Base-by-base conservation (phyloP, 23 red algal species). In the Gracilaria vermiculophylla region DNA sequence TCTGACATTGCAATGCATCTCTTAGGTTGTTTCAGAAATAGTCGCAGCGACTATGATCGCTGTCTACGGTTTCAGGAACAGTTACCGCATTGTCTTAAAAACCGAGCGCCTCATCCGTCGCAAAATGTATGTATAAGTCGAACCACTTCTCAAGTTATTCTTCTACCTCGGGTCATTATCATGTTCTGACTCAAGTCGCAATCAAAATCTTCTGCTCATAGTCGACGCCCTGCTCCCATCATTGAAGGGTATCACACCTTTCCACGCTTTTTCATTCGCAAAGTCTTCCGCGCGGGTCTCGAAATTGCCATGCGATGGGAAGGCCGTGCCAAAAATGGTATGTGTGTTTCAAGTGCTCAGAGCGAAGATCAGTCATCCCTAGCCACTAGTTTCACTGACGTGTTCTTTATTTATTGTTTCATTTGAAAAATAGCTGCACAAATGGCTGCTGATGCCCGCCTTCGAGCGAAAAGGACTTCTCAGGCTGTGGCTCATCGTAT, bases 41-140 rank as follows among this genome's bases (percentile, higher is more conserved):
- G 94, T 76, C 28, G 94, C 94, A 17, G 94, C 94, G 47, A 95
- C 94, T 0, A 87, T 95, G 82, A 95, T 95, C 81, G 87, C 87
- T 67, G 67, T 95, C 14, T 95, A 86, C 53, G 94, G 94, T 62
- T 71, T 95, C 64, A 88, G 78, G 58, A 88, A 89, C 33, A 85
- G 85, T 50, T 95, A 95, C 54, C 85, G 94, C 7, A 95, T 95
- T 53, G 77, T 95, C 60, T 79, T 95, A 45, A 74, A 44, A 44
- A 80, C 73, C 16, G 94, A 95, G 53, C 72, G 80, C 34, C 25
- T 70, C 50, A 42, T 90, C 21, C 94, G 94, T 39, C 81, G 64
- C 28, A 77, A 52, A 50, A 84, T 95, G 92, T 95, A 95, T 53
- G 92, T 86, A n/a, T 45, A 0, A 10, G 19, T 31, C 34, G 3